Evolutionary conservation across 2,329 filamentous ascomycete genomes (phyloP).

Genomic region (Alternaria sp.): DNA sequence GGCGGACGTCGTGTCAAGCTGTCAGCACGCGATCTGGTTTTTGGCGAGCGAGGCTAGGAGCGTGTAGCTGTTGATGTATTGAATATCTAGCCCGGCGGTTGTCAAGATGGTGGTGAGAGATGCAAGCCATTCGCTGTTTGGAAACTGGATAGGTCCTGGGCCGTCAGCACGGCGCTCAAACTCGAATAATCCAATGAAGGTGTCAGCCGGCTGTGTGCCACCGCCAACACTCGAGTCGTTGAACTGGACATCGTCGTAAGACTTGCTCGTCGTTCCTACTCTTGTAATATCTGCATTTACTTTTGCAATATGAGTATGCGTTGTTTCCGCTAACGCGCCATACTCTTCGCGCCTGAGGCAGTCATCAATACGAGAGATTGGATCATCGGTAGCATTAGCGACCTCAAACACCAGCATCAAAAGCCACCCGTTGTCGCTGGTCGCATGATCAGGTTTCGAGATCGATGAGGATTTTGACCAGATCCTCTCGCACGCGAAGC

Average conservation of each 20-base stretch:
- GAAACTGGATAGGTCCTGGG: background rate
- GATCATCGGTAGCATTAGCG: background rate
- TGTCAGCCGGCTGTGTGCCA: background rate
- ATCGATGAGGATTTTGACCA: background rate
- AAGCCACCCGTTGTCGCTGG: background rate
- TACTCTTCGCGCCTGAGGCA: background rate
- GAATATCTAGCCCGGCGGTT: background rate
- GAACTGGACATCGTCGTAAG: conserved; percentile 16
- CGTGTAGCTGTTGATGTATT: conserved; percentile 3
- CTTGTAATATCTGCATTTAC: conserved; percentile 7
- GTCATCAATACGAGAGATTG: background rate
- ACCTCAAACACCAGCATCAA: background rate
- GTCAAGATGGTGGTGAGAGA: background rate
- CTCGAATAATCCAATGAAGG: conserved; percentile 7
- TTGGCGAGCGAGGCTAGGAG: conserved; percentile 3
- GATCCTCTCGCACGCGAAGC: conserved; percentile 14
- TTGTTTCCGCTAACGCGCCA: background rate
- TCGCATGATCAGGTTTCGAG: background rate
- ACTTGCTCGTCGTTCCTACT: conserved; percentile 15
- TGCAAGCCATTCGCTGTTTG: background rate
- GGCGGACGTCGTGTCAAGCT: conserved; percentile 1
- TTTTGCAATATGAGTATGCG: background rate
- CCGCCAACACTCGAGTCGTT: background rate
- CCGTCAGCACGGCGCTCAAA: background rate
- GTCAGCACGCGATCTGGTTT: conserved; percentile 2